phyloP scores from a whole-genome alignment of 2,329 filamentous ascomycete genomes.

The Colletotrichum scovillei region DNA sequence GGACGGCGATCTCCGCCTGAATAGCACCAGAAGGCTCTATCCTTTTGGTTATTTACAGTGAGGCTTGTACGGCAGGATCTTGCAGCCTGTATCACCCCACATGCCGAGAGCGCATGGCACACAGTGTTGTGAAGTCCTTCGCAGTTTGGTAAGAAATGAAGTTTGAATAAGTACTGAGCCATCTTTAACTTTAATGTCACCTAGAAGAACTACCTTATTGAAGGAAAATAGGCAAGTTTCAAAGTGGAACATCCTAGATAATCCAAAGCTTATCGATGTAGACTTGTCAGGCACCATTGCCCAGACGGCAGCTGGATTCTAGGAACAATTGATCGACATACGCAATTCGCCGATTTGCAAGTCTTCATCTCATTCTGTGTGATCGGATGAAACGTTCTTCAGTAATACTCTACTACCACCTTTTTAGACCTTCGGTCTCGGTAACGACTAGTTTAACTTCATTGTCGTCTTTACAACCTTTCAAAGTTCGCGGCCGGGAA shows the following conservation, averaged over 20 bases:
- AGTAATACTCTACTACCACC: neutral
- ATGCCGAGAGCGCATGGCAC: neutral
- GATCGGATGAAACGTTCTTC: neutral
- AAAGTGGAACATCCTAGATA: neutral
- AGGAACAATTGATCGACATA: neutral
- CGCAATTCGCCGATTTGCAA: neutral
- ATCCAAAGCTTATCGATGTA: neutral
- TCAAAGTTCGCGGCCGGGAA: neutral
- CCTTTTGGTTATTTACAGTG: neutral
- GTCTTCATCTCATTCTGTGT: neutral
- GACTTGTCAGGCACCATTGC: neutral
- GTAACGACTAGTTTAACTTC: neutral
- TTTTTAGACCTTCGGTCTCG: neutral
- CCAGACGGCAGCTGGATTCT: neutral
- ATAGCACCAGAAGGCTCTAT: neutral
- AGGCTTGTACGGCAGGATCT: neutral
- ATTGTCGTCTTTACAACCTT: neutral
- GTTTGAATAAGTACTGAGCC: too few species aligned
- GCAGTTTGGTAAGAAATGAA: neutral
- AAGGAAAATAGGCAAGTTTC: neutral
- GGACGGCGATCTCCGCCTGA: neutral
- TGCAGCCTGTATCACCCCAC: neutral
- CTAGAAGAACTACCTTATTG: neutral
- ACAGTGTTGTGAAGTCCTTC: neutral
- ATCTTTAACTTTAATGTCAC: rapidly evolving